A percentile compares a stretch with the other conserved stretches of the same genome.
phyloP scores from a whole-genome alignment of 2,329 filamentous ascomycete species.

The Aspergillus aculeatinus region DNA sequence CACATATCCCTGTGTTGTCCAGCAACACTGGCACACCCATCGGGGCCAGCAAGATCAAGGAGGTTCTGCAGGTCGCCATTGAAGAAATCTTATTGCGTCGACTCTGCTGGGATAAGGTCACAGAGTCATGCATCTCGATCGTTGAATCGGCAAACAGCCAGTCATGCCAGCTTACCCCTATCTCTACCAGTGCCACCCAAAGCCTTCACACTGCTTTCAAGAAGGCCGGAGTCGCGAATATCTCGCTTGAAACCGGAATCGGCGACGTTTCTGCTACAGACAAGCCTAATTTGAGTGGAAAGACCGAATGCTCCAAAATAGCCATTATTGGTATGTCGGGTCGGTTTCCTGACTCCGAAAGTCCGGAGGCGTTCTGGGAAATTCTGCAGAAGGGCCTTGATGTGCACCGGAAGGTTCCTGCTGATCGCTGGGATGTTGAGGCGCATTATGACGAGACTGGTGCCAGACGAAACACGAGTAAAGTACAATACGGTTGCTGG shows the following conservation, averaged over 20 bases:
- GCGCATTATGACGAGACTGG: slow-evolving; percentile 70
- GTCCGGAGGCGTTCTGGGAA: slow-evolving; percentile 71
- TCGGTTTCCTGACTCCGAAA: slow-evolving; percentile 71
- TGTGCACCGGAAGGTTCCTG: slow-evolving; percentile 61
- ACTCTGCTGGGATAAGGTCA: slow-evolving; percentile 44
- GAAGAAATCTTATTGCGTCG: slow-evolving; percentile 40
- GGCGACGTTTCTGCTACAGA: slow-evolving; percentile 26
- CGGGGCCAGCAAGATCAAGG: slow-evolving; percentile 29
- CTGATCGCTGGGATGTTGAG: slow-evolving; percentile 71
- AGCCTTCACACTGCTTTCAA: slow-evolving; percentile 34
- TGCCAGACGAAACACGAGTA: slow-evolving; percentile 72
- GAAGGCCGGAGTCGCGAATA: slow-evolving; percentile 25
- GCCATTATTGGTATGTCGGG: slow-evolving; percentile 84
- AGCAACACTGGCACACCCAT: slow-evolving; percentile 38
- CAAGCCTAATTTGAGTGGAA: slow-evolving; percentile 28
- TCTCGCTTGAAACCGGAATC: slow-evolving; percentile 29
- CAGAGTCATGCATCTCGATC: slow-evolving; percentile 31
- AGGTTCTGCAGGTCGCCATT: slow-evolving; percentile 34
- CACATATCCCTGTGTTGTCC: slow-evolving; percentile 39
- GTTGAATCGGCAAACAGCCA: slow-evolving; percentile 17
- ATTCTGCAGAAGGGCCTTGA: slow-evolving; percentile 72
- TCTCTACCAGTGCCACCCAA: slow-evolving; percentile 34
- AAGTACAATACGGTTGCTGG: slow-evolving; percentile 74
- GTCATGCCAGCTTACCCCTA: slow-evolving; percentile 29
- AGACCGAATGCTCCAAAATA: slow-evolving; percentile 59